Evolutionary conservation across 1,139 yeast genomes (phyloP), one percentile per base, ranked within the genome.

Genomic region (Suhomyces choctaworum): DNA sequence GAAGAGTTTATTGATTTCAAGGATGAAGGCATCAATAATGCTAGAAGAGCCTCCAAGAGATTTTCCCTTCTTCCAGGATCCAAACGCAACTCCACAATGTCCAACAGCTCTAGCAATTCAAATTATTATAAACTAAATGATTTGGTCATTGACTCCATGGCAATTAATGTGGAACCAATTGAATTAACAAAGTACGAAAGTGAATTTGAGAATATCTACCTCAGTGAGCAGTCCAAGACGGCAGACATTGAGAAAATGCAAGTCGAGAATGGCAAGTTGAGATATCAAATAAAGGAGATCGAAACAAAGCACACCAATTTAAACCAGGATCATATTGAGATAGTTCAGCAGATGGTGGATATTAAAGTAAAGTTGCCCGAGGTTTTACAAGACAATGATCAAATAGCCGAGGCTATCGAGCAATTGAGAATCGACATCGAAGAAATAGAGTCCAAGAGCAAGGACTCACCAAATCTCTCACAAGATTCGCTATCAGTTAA

Each of bases 121-220:
- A 51, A 51, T 19, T 61, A 70, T 34, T 87, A 86, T 55, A 71
- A 76, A 41, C 78, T 87, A 30, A 82, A 86, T 51, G 78, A 77
- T 30, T 74, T 92, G 46, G 94, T 92, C n/a, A 60, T 60, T 7
- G 96, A 88, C 56, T 86, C 97, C 0, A 80, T 85, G 73, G 67
- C 69, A 22, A 75, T 89, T 30, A 76, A 80, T 44, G 66, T 92
- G 21, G 70, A 82, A 17, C 96, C 97, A 7, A 68, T 82, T 13
- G 78, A 82, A 6, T 65, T 92, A 44, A 68, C 75, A 36, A 78
- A 82, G 51, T 92, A 81, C 55, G 80, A 73, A 34, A 71, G 72
- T 9, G 97, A 92, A 60, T 87, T 82, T 53, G 77, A 73, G 20
- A 89, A 85, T 52, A 78, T 89, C 16, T 82, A 82, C 54, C 70